These are phyloP conservation scores for Madurella fahalii DNA, from an alignment of 2,329 filamentous ascomycete genomes.

Conservation along the genomic window DNA sequence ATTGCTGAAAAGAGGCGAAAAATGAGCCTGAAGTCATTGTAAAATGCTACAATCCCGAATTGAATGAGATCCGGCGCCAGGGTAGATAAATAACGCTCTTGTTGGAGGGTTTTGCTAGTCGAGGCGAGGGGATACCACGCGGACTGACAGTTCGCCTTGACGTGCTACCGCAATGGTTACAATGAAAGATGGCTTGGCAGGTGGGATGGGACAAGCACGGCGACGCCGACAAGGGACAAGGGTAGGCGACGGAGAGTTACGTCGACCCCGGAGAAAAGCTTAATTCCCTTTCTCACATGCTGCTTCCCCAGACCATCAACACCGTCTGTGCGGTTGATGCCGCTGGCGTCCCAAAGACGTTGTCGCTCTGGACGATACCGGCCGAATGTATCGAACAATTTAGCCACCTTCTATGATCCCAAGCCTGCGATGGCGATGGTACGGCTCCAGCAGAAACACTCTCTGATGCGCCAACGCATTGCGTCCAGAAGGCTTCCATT, in stretches of 20 bases:
- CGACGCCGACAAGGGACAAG: background rate
- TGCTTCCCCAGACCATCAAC: slow-evolving; percentile 10
- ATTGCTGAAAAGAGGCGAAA: background rate
- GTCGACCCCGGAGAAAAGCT: slow-evolving; percentile 6
- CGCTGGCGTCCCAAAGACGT: slow-evolving; percentile 5
- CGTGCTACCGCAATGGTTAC: background rate
- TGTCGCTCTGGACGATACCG: slow-evolving; percentile 11
- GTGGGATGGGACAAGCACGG: too few relatives aligned
- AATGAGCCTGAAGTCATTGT: background rate
- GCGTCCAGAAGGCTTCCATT: slow-evolving; percentile 8
- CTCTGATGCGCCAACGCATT: slow-evolving; percentile 3
- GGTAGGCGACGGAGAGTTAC: background rate
- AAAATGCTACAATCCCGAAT: too few relatives aligned
- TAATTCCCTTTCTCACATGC: background rate
- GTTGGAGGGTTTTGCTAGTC: too few relatives aligned
- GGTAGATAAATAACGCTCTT: too few relatives aligned
- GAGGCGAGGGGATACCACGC: too few relatives aligned
- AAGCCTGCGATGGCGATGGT: slow-evolving; percentile 1
- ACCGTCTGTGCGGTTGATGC: slow-evolving; percentile 22
- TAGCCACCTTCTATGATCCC: slow-evolving; percentile 12
- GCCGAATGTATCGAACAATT: slow-evolving; percentile 16
- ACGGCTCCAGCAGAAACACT: background rate
- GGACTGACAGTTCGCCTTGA: too few relatives aligned
- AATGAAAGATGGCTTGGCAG: background rate
- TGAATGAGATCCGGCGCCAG: too few relatives aligned